These are phyloP conservation scores for Annulohypoxylon moriforme DNA, from an alignment of 495 filamentous ascomycete genomes.

Conservation along the genomic window DNA sequence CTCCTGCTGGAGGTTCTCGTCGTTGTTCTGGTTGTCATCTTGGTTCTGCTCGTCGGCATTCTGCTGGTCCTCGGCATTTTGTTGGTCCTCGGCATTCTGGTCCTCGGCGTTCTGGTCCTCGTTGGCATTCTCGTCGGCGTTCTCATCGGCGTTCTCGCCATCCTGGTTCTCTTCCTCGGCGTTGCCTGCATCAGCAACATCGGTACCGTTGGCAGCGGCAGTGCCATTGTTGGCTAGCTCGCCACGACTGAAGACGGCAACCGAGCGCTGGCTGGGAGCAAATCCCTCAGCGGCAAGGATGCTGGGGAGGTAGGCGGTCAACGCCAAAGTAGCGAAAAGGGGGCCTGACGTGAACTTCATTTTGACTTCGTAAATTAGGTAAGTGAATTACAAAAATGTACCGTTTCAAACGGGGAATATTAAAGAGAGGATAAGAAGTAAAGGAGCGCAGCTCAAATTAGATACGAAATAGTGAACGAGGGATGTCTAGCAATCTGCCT, in stretches of 20 bases:
- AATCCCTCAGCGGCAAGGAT: conserved; percentile 28
- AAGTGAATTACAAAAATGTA: conserved; percentile 19
- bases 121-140: conserved; percentile 16
- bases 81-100: conserved; percentile 20
- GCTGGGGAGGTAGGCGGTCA: conserved; percentile 43
- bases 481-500: conserved; percentile 9
- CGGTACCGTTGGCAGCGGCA: conserved; percentile 37
- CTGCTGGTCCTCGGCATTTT: conserved; percentile 27
- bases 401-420: conserved; percentile 45
- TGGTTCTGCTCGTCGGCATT: conserved; percentile 22
- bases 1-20: conserved; percentile 10
- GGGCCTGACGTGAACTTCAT: conserved; percentile 42
- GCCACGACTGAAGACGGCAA: conserved; percentile 22
- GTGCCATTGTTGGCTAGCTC: conserved; percentile 36
- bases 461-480: background rate
- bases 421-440: conserved; percentile 37
- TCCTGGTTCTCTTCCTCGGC: conserved; percentile 20
- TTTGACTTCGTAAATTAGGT: conserved; percentile 7
- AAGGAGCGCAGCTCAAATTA: conserved; percentile 45
- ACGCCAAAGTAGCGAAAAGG: conserved; percentile 42
- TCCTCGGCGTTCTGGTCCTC: conserved; percentile 24
- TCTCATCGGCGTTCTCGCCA: conserved; percentile 21
- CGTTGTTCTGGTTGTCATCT: conserved; percentile 12
- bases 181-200: conserved; percentile 21
- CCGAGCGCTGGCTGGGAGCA: conserved; percentile 15